Conservation (phyloP, 257 asterid genomes). For the Craterostigma plantagineum region DNA sequence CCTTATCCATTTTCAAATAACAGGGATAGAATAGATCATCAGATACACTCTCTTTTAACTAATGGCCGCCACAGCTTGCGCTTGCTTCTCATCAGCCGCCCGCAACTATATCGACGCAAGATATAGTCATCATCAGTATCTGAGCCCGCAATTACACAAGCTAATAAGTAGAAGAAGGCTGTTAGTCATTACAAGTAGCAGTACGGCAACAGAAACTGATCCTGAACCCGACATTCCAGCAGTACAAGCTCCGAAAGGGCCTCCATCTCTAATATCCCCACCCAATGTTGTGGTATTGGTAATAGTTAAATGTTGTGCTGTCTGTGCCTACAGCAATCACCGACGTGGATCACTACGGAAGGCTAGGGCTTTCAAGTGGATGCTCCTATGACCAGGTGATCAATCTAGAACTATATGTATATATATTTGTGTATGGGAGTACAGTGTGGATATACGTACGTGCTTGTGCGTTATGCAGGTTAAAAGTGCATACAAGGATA, state of each 20-base stretch:
- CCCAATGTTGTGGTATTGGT: constrained; percentile 79
- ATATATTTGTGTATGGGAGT: not conserved
- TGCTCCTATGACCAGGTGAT: constrained; percentile 68
- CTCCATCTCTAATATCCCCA: constrained; percentile 55
- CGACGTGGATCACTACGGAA: constrained; percentile 61
- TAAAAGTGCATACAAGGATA: constrained; percentile 26
- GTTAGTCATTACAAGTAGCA: no score
- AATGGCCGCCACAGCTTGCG: no score
- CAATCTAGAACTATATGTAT: constrained; percentile 9
- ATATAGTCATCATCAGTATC: no score
- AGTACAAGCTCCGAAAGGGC: constrained; percentile 22
- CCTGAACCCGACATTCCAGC: constrained; percentile 5
- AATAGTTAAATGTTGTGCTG: not conserved
- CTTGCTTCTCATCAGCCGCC: no score
- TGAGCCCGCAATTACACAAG: no score
- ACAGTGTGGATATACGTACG: not conserved
- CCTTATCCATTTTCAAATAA: no score
- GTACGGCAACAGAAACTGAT: no score
- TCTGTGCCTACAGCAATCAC: constrained; percentile 43
- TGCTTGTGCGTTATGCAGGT: constrained; percentile 19
- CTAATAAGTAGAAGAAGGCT: no score
- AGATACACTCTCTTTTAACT: no score
- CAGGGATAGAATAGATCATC: no score
- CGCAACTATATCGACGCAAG: no score
- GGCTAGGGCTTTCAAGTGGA: constrained; percentile 34